These are phyloP conservation scores for Thelephora terrestris DNA, from an alignment of 1,284 basidiomycete genomes.

Conservation along the genomic window DNA sequence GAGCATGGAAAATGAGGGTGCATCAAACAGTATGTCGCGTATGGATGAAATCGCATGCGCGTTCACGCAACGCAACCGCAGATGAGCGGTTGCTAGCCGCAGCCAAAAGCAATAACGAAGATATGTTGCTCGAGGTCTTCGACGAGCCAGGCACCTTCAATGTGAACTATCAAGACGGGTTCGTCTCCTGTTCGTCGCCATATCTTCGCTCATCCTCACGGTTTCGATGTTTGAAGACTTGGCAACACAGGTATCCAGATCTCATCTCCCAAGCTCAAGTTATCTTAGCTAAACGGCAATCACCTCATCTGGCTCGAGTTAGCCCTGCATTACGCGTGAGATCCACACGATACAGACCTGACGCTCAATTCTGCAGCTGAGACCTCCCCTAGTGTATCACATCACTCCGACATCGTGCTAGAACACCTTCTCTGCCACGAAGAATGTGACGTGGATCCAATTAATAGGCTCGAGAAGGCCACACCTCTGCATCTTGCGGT, in stretches of 20 bases:
- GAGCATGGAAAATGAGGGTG: background rate
- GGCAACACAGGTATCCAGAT: constrained; percentile 55
- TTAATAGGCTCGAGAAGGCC: constrained; percentile 63
- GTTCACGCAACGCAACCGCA: constrained; percentile 19
- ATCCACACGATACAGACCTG: constrained; percentile 6
- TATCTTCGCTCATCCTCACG: background rate
- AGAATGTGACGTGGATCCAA: constrained; percentile 75
- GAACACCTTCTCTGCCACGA: constrained; percentile 69
- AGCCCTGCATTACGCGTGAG: constrained; percentile 80
- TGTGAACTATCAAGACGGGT: constrained; percentile 76
- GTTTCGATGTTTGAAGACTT: constrained; percentile 31
- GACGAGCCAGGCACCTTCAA: constrained; percentile 41
- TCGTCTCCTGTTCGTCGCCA: constrained; percentile 17
- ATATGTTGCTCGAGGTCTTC: constrained; percentile 54
- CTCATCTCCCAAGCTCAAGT: background rate
- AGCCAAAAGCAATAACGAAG: constrained; percentile 68
- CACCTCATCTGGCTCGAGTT: constrained; percentile 2
- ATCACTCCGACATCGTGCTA: constrained; percentile 54
- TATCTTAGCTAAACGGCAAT: background rate
- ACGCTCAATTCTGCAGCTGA: background rate
- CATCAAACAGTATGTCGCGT: background rate
- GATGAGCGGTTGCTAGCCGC: constrained; percentile 70
- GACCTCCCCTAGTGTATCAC: constrained; percentile 28
- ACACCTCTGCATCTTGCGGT: constrained; percentile 83
- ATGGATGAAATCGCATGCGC: background rate